Evolutionary conservation across 495 filamentous ascomycete genomes (phyloP), one percentile per base, ranked within the genome.

Genomic region (Aspergillus ostianus): DNA sequence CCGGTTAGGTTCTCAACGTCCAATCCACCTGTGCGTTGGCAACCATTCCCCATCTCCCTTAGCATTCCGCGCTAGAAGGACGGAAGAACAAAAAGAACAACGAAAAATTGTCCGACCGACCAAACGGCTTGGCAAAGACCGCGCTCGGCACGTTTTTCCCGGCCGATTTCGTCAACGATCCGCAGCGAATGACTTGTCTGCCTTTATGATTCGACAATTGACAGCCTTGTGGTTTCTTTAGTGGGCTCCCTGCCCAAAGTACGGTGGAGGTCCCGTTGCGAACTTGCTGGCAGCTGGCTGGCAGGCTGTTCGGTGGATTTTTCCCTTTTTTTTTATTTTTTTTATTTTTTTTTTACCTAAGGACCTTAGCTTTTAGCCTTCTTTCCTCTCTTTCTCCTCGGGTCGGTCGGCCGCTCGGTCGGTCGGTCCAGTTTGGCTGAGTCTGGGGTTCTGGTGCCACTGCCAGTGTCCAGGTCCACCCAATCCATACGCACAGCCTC

Each of bases 131-230:
- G 47, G 47, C 30, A 32, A 26, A 26, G 23, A 32, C 30, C 2
- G 30, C 7, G 10, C 36, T 57, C 55, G 55, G 55, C 55, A 50
- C 55, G 46, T 32, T 49, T 57, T 48, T n/a, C n/a, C 56, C 56
- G 56, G n/a, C 45, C 46, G 29, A 27, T 57, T 45, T 58, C 21
- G 45, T 32, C 47, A 47, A 32, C 30, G 30, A 32, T 29, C 36
- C 27, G 23, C 36, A 9, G 18, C 21, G 20, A 50, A 30, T 27
- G 55, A 57, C 50, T 19, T 18, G 56, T 47, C n/a, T n/a, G n/a
- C n/a, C n/a, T n/a, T n/a, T n/a, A n/a, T 19, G 18, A 58, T 41
- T 58, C 47, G 36, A 41, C 56, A 48, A 58, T 58, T 45, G 56
- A 46, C 48, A 58, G 56, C 56, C 56, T 58, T 58, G 56, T 53